Evolutionary conservation across 2,329 filamentous ascomycete species (phyloP), one percentile per base, ranked within the genome.

Genomic region (Talaromyces sp.): DNA sequence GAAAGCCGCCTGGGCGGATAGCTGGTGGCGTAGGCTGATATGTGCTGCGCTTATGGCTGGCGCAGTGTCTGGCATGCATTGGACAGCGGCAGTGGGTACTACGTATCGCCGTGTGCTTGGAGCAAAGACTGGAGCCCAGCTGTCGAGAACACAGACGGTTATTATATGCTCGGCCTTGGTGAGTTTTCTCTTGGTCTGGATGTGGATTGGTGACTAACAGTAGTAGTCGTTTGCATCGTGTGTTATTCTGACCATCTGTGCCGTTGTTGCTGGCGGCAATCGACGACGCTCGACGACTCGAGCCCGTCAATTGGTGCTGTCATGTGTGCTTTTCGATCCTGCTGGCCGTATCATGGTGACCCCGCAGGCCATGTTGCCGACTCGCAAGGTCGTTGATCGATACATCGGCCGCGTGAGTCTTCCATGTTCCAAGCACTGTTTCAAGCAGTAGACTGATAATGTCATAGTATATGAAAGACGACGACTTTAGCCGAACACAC

Each of bases 1-100:
- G 72, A 84, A 88, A 64, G 85, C 88, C 17, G 82, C 84, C 17
- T 96, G 91, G 90, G 89, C 88, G 54, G 88, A 87, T 67, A 85
- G 83, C 17, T 91, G 88, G 84, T 92, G 88, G 88, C 90, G 91
- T 70, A 81, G 90, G 61, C 74, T 82, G 10, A 67, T 86, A 2
- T 90, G 87, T 62, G 88, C 88, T 10, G 75, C 85, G 52, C 74
- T 92, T 19, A 80, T 95, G 46, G 88, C 89, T 9, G 80, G 83
- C 17, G 90, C 88, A 46, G 89, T 94, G 2, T 92, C 88, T 10
- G 90, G 89, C 0, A 94, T 95, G 91, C 91, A 95, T 75, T 95
- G 90, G 88, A 88, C 88, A 59, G 91, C 88, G 32, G 83, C 88
- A 3, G 81, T 84, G 11, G 89, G 89, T 17, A 94, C 90, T 3